Conservation (phyloP, 371 early-diverging fungal species). For the Mortierella polycephala region DNA sequence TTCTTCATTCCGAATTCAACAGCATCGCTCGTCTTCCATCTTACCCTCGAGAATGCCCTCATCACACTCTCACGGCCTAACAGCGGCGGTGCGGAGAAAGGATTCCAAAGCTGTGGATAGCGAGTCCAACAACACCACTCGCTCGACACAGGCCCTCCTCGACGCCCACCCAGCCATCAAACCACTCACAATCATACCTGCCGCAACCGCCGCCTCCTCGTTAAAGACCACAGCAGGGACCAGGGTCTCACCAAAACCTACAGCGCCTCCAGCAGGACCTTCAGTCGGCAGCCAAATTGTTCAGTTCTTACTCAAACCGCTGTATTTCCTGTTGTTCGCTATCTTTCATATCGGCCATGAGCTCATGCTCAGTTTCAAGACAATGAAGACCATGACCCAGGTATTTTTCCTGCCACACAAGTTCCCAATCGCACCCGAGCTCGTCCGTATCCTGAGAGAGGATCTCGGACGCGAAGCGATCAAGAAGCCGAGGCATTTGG, state of each 20-base stretch:
- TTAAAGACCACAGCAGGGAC: background rate
- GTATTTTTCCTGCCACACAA: conserved; percentile 38
- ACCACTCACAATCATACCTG: conserved; percentile 7
- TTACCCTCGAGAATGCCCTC: too few relatives aligned
- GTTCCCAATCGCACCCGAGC: conserved; percentile 31
- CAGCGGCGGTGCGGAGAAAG: too few relatives aligned
- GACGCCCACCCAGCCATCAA: conserved; percentile 28
- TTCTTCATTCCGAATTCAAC: too few relatives aligned
- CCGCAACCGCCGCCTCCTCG: background rate
- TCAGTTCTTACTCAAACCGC: conserved; percentile 34
- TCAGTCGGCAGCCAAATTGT: conserved; percentile 14
- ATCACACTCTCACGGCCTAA: too few relatives aligned
- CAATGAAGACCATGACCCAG: conserved; percentile 34
- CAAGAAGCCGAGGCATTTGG: conserved; percentile 42
- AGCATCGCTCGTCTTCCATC: too few relatives aligned
- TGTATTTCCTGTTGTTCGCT: conserved; percentile 40
- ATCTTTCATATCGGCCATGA: conserved; percentile 39
- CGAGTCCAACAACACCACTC: conserved; percentile 3
- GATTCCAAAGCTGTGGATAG: background rate
- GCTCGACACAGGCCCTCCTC: conserved; percentile 11
- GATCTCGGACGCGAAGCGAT: conserved; percentile 21
- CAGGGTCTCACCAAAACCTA: background rate
- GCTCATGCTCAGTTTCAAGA: conserved; percentile 21
- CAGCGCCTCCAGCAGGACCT: background rate
- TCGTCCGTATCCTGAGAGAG: conserved; percentile 26